Base-by-base conservation (phyloP, 805 yeast species). In the Candida maris region DNA sequence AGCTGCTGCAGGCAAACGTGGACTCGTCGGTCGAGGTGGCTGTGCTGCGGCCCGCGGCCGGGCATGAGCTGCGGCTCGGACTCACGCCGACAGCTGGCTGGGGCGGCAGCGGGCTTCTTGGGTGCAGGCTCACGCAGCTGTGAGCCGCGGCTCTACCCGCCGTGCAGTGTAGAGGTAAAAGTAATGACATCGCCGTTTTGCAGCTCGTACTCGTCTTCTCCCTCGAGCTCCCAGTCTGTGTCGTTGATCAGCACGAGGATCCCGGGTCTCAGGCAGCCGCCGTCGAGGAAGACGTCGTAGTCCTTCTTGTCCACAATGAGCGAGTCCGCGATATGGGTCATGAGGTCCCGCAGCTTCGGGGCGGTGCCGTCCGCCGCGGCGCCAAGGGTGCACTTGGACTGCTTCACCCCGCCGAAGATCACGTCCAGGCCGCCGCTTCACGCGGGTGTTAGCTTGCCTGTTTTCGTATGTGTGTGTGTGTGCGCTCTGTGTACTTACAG, bases 191-290 rank as follows among this genome's bases (percentile, higher is more conserved):
- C 98, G 9, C 84, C 81, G 32, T 73, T 63, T 58, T 85, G 83
- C 12, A 93, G 58, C n/a, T 69, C 77, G 52, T 88, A 88, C 7
- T 76, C 82, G 49, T 85, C 88, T 59, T 81, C 88, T 8, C 87
- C 97, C 57, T 88, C 95, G 10, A 91, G 62, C 54, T 91, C 98
- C 97, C 97, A 91, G 63, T 91, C 98, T 0, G 95, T 79, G 56
- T 91, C 97, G 54, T 91, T 91, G 44, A 91, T 83, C 38, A 91
- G 70, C 7, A 93, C 96, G 42, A 91, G 66, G 31, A 91, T 86
- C 2, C 98, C 98, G 0, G 97, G 96, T 34, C 97, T 77, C 10
- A 87, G 79, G 1, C 81, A 74, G 8, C 69, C 95, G 48, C 85
- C 89, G 50, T 85, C 93, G 5, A 89, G 68, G 52, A 91, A 88